Conservation (phyloP, 805 yeast genomes). For the Candida nanaspora region DNA sequence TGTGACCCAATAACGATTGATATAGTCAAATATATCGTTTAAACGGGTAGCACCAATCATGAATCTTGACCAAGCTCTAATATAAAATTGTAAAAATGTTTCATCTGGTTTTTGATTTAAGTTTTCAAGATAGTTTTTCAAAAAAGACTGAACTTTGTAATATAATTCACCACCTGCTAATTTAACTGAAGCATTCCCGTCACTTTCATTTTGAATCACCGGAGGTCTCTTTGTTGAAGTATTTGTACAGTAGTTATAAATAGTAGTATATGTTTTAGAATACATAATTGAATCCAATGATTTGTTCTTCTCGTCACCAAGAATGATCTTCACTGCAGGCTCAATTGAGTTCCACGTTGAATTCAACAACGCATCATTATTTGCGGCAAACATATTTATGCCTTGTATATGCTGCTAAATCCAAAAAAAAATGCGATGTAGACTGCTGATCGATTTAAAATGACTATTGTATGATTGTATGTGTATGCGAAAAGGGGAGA, state of each 20-base stretch:
- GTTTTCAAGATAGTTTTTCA: constrained; percentile 49
- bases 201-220: constrained; percentile 12
- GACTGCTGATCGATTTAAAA: too few species aligned
- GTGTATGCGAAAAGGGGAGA: too few species aligned
- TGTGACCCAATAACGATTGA: constrained; percentile 96
- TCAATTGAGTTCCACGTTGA: constrained; percentile 70
- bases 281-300: constrained; percentile 67
- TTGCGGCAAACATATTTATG: too few species aligned
- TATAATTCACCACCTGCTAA: constrained; percentile 90
- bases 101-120: constrained; percentile 50
- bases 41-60: constrained; percentile 87
- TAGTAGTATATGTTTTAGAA: constrained; percentile 86
- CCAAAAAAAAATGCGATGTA: too few species aligned
- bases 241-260: constrained; percentile 87
- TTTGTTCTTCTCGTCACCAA: constrained; percentile 58
- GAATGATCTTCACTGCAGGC: constrained; percentile 63
- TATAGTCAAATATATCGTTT: constrained; percentile 89
- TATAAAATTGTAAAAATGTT: constrained; percentile 74
- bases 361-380: constrained; percentile 15
- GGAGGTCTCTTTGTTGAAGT: constrained; percentile 50
- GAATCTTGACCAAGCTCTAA: constrained; percentile 80
- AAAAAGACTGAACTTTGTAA: constrained; percentile 57
- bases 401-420: too few species aligned
- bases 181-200: constrained; percentile 22
- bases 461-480: too few species aligned